phyloP scores from a whole-genome alignment of 257 asterid species.

The Ocimum tenuiflorum region DNA sequence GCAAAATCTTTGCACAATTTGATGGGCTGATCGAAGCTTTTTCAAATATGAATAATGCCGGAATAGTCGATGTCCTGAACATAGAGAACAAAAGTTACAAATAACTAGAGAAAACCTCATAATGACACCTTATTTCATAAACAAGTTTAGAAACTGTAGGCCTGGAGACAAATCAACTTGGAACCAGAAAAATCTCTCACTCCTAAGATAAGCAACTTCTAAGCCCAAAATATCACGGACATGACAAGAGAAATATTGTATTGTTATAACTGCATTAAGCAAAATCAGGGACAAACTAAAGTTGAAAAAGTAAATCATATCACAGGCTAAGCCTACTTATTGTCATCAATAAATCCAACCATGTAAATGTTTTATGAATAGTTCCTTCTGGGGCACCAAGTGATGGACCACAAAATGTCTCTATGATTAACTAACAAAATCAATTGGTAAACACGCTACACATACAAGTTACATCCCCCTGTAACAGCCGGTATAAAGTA shows the following conservation, averaged over 20 bases:
- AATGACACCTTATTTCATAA: not conserved
- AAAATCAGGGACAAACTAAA: not conserved
- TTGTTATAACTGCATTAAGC: not conserved
- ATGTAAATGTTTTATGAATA: not conserved
- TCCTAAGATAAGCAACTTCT: not conserved
- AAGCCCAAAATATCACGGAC: not conserved
- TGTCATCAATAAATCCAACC: not conserved
- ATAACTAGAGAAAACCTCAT: not conserved
- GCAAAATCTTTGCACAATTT: slow-evolving; percentile 44
- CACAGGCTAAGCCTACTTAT: not conserved
- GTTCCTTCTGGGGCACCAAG: not conserved
- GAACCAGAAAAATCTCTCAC: not conserved
- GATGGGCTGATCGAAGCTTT: slow-evolving; percentile 54
- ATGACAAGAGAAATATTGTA: not conserved
- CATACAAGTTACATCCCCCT: not conserved
- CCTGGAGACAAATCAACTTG: not conserved
- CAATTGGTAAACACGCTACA: not conserved
- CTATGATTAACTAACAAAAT: too few species aligned
- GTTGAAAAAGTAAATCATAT: not conserved
- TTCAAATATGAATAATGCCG: slow-evolving; percentile 76
- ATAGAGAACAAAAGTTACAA: not conserved
- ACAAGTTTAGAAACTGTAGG: not conserved
- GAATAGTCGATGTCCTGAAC: slow-evolving; percentile 73
- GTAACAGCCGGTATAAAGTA: not conserved
- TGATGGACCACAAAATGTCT: too few species aligned